These are phyloP conservation scores for Sphaerulina vaccinii DNA, from an alignment of 2,329 filamentous ascomycete genomes.

Conservation along the genomic window DNA sequence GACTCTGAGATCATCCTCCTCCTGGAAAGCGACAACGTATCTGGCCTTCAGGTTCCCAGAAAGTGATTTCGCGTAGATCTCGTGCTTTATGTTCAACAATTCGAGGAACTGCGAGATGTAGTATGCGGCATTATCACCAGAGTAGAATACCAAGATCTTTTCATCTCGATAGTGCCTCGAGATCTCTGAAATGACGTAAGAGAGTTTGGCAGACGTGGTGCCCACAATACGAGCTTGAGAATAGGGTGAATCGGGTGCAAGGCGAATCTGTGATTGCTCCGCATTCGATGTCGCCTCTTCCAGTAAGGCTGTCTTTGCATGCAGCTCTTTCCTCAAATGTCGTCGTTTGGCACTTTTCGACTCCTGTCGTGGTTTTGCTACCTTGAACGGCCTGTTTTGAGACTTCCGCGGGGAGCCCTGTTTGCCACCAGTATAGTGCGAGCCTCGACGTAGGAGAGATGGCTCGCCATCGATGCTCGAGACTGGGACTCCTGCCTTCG, in stretches of 20 bases:
- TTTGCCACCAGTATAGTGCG: background rate
- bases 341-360: background rate
- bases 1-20: constrained; percentile 67
- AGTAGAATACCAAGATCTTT: constrained; percentile 92
- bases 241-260: constrained; percentile 51
- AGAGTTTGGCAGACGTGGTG: constrained; percentile 82
- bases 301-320: background rate
- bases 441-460: constrained; percentile 21
- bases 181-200: constrained; percentile 76
- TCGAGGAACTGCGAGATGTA: constrained; percentile 84
- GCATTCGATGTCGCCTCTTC: background rate
- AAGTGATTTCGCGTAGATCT: constrained; percentile 66
- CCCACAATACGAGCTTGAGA: constrained; percentile 65
- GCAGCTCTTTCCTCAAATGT: background rate
- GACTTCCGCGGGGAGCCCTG: background rate
- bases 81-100: constrained; percentile 61
- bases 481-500: constrained; percentile 43
- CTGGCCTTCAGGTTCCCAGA: constrained; percentile 63
- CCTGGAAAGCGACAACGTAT: constrained; percentile 78
- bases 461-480: constrained; percentile 43
- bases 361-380: background rate
- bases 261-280: too few relatives aligned
- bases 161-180: constrained; percentile 66
- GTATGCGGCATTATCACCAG: constrained; percentile 80
- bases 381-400: background rate